Conservation (phyloP, 768 basidiomycete species). For the Sporobolomyces pararoseus region DNA sequence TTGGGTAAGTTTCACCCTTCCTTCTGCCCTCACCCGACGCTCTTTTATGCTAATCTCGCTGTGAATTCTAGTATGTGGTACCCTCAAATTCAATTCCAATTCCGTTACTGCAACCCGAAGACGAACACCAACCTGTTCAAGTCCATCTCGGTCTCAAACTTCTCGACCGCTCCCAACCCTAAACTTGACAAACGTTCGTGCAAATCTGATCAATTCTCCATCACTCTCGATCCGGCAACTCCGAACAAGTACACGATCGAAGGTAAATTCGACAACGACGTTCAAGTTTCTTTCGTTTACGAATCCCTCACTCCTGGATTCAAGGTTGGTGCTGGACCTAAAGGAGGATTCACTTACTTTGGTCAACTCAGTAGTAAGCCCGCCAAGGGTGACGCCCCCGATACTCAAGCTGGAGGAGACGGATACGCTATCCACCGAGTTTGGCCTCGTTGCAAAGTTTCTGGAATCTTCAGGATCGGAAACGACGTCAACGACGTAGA, state of each 20-base stretch:
- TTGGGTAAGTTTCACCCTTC: conserved; percentile 65
- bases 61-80: conserved; percentile 68
- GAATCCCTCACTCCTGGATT: conserved; percentile 71
- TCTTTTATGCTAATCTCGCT: background rate
- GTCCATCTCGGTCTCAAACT: conserved; percentile 77
- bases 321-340: conserved; percentile 82
- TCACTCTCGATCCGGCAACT: conserved; percentile 63
- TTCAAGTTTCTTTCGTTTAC: conserved; percentile 74
- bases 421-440: conserved; percentile 50
- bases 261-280: conserved; percentile 71
- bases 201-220: conserved; percentile 78
- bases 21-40: too few species aligned
- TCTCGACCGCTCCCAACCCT: conserved; percentile 63
- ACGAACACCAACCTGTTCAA: conserved; percentile 76
- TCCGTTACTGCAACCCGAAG: conserved; percentile 76
- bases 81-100: conserved; percentile 89
- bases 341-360: conserved; percentile 86
- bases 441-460: conserved; percentile 44
- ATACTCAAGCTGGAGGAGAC: conserved; percentile 42
- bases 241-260: conserved; percentile 73
- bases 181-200: conserved; percentile 74
- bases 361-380: conserved; percentile 51
- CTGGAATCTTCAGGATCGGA: conserved; percentile 42
- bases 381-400: conserved; percentile 27
- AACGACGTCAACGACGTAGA: conserved; percentile 46